phyloP scores from a whole-genome alignment of 345 rosid genomes.

The Linum usitatissimum region DNA sequence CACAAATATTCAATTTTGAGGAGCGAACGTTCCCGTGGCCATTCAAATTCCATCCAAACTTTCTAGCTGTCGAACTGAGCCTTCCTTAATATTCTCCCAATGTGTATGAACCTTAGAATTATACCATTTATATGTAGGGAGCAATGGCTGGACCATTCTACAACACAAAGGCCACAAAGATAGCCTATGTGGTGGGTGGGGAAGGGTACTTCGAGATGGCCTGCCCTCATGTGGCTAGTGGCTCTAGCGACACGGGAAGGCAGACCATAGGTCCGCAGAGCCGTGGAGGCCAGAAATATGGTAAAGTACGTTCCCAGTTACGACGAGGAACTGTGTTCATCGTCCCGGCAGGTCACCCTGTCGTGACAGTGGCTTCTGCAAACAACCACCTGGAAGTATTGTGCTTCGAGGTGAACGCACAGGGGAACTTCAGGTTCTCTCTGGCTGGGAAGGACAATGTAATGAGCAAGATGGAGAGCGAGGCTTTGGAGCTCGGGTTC shows the following conservation, averaged over 20 bases:
- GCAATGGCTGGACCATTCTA: conserved; percentile 17
- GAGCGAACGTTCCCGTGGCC: too few relatives aligned
- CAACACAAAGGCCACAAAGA: conserved; percentile 17
- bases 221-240: conserved; percentile 6
- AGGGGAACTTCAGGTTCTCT: conserved; percentile 8
- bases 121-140: conserved; percentile 7
- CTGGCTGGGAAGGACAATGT: conserved; percentile 17
- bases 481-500: conserved; percentile 14
- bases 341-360: conserved; percentile 16
- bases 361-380: conserved; percentile 11
- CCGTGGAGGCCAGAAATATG: not conserved
- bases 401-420: conserved; percentile 15
- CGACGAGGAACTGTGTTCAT: conserved; percentile 9
- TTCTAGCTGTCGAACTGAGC: too few relatives aligned
- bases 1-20: not conserved
- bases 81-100: not conserved
- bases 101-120: not conserved
- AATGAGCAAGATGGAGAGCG: conserved; percentile 7
- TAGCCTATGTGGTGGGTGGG: conserved; percentile 12
- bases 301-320: conserved; percentile 7
- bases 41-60: too few relatives aligned
- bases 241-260: not conserved
- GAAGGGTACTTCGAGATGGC: conserved; percentile 25
- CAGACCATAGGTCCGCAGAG: not conserved
- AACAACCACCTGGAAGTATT: conserved; percentile 11